Evolutionary conservation across 2,329 filamentous ascomycete genomes (phyloP).

Genomic region (Diaporthe citri): DNA sequence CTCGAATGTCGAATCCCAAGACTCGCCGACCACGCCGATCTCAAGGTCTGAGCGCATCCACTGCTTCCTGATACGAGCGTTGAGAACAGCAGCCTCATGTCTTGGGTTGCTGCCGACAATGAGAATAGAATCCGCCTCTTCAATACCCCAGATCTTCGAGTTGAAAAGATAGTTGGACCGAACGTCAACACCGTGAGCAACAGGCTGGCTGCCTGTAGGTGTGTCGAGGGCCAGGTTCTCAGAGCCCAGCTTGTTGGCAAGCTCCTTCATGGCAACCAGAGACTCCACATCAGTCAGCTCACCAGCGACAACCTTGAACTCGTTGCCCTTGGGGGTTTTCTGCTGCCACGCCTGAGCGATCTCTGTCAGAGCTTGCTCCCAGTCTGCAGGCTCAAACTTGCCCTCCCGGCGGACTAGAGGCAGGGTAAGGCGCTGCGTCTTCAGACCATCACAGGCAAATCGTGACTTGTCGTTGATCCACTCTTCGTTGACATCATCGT

Average conservation of each 20-base stretch:
- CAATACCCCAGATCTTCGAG: conserved; percentile 92
- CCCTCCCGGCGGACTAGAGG: conserved; percentile 89
- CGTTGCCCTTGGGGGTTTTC: conserved; percentile 86
- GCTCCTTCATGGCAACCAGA: conserved; percentile 95
- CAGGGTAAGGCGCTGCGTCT: conserved; percentile 94
- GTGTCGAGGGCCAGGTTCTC: conserved; percentile 96
- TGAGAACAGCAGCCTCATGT: conserved; percentile 94
- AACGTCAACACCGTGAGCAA: conserved; percentile 93
- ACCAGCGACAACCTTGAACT: conserved; percentile 95
- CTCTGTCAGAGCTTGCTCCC: conserved; percentile 94
- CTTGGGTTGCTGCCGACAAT: conserved; percentile 95
- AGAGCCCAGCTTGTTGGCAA: conserved; percentile 95
- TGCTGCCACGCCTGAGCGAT: conserved; percentile 84
- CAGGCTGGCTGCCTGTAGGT: conserved; percentile 82
- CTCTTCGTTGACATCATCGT: conserved; percentile 98
- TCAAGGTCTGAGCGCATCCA: conserved; percentile 96
- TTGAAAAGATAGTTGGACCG: conserved; percentile 98
- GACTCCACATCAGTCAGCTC: conserved; percentile 93
- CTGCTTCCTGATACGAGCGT: conserved; percentile 97
- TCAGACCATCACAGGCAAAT: conserved; percentile 95
- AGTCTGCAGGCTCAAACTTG: conserved; percentile 91
- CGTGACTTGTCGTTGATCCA: conserved; percentile 99
- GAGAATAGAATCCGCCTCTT: conserved; percentile 92
- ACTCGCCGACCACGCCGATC: conserved; percentile 89
- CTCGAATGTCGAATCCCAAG: conserved; percentile 94